Percentiles rank a stretch among this genome's conserved stretches.
These are phyloP conservation scores for Nicotiana obtusifolia DNA, from an alignment of 257 asterid genomes.

Conservation along the genomic window DNA sequence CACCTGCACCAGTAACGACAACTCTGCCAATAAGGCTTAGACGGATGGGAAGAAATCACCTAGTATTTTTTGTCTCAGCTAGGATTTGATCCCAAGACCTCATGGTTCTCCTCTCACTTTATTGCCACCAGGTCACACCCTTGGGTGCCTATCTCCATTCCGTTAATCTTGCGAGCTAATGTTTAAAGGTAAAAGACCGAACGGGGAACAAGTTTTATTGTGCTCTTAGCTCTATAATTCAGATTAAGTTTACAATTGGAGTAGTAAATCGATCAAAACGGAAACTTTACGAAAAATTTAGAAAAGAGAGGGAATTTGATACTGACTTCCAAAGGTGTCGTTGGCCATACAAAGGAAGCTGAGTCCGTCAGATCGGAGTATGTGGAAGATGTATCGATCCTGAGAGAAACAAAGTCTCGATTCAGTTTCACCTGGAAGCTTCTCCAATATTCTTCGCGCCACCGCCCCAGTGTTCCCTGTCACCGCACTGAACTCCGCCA, in stretches of 20 bases:
- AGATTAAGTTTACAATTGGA: too few species aligned
- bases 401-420: conserved; percentile 93
- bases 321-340: conserved; percentile 87
- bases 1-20: too few species aligned
- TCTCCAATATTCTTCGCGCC: conserved; percentile 87
- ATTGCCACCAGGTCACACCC: too few species aligned
- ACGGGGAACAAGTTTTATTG: not conserved
- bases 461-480: conserved; percentile 93
- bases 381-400: conserved; percentile 94
- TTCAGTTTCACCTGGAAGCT: conserved; percentile 62
- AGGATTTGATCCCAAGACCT: too few species aligned
- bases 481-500: conserved; percentile 97
- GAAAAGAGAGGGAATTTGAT: not conserved
- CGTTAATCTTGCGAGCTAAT: not conserved
- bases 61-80: too few species aligned
- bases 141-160: not conserved
- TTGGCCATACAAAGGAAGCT: conserved; percentile 98
- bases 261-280: not conserved
- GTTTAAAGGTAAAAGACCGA: not conserved
- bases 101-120: too few species aligned
- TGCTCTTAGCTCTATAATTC: not conserved
- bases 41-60: too few species aligned
- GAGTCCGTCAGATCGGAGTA: conserved; percentile 79
- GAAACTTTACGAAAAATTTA: not conserved
- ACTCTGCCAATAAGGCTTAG: too few species aligned